phyloP scores from a whole-genome alignment of 306 rosid genomes.

The Sicyos edulis region DNA sequence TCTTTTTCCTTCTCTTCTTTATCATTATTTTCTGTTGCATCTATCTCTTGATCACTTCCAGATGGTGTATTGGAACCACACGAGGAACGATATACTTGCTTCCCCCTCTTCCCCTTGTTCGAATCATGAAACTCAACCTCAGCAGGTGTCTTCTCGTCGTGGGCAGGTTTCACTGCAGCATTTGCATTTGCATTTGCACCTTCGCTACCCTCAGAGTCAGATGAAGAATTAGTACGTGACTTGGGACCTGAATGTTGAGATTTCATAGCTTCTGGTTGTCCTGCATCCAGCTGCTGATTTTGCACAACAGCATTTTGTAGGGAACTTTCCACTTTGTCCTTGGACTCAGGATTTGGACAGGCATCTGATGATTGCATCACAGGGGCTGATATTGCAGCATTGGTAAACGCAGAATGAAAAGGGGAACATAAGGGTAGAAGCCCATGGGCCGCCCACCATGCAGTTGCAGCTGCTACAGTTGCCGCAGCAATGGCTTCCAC shows the following conservation, averaged over 20 bases:
- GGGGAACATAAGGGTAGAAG: constrained; percentile 82
- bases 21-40: constrained; percentile 61
- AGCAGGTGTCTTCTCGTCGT: constrained; percentile 39
- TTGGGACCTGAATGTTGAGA: constrained; percentile 51
- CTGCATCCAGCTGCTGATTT: constrained; percentile 43
- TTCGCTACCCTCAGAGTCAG: constrained; percentile 48
- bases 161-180: constrained; percentile 38
- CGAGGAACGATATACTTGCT: constrained; percentile 84
- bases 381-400: constrained; percentile 39
- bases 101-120: constrained; percentile 38
- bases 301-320: constrained; percentile 43
- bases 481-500: constrained; percentile 76
- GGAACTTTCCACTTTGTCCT: constrained; percentile 37
- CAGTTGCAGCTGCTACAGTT: constrained; percentile 89
- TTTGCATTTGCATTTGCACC: constrained; percentile 44
- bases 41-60: constrained; percentile 80
- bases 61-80: constrained; percentile 94
- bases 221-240: constrained; percentile 39
- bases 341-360: constrained; percentile 36
- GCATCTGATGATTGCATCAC: constrained; percentile 41
- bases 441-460: constrained; percentile 99
- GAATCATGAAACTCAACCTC: constrained; percentile 55
- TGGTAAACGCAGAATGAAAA: constrained; percentile 50
- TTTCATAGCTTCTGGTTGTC: constrained; percentile 43
- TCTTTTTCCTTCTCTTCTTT: constrained; percentile 44